Conservation (phyloP, 805 yeast genomes). For the Wickerhamomyces hampshirensis region DNA sequence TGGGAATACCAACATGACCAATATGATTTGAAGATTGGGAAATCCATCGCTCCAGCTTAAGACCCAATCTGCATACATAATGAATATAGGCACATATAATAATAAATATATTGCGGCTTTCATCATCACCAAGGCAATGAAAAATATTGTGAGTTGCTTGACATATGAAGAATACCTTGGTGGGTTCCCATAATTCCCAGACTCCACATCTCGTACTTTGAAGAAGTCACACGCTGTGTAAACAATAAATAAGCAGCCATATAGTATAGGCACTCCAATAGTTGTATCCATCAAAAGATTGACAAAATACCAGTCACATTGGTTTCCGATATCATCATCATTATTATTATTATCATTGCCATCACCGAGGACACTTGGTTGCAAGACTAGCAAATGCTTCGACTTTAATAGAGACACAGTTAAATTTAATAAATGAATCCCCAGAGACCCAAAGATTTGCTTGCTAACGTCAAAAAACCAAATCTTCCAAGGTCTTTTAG, state of each 20-base stretch:
- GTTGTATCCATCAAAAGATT: conserved; percentile 90
- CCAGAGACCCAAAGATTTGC: conserved; percentile 82
- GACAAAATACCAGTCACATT: conserved; percentile 94
- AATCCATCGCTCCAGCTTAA: conserved; percentile 79
- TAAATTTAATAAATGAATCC: conserved; percentile 77
- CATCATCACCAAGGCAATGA: conserved; percentile 56
- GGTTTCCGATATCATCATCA: conserved; percentile 48
- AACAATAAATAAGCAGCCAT: conserved; percentile 48
- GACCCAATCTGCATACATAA: conserved; percentile 64
- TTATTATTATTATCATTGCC: conserved; percentile 7
- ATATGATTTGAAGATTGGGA: conserved; percentile 78
- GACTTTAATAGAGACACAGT: conserved; percentile 56
- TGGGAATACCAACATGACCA: conserved; percentile 83
- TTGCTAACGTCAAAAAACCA: conserved; percentile 91
- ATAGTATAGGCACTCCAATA: conserved; percentile 81
- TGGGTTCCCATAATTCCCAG: conserved; percentile 55
- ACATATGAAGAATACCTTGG: conserved; percentile 58
- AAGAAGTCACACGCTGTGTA: conserved; percentile 35
- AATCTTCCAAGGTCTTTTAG: conserved; percentile 81
- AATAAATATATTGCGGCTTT: conserved; percentile 57
- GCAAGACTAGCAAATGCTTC: conserved; percentile 22
- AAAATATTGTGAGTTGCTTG: conserved; percentile 69
- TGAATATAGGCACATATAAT: conserved; percentile 62
- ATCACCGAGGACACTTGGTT: too few relatives aligned
- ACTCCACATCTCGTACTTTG: conserved; percentile 37